Percentiles rank a stretch among this genome's conserved stretches.
phyloP scores from a whole-genome alignment of 805 yeast species.

The Metschnikowia lachancei region DNA sequence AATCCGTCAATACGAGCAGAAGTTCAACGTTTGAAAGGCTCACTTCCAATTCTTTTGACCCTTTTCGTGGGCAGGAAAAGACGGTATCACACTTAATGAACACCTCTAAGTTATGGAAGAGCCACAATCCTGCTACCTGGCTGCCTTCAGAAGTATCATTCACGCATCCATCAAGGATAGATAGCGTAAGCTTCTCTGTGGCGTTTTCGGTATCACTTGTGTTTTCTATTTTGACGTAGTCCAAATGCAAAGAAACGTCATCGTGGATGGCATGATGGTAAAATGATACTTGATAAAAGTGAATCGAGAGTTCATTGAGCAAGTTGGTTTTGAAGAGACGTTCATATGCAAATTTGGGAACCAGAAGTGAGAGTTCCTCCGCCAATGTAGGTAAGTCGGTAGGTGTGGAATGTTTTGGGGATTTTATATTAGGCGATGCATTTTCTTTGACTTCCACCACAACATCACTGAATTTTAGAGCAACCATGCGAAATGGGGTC shows the following conservation, averaged over 20 bases:
- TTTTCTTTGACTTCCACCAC: conserved; percentile 8
- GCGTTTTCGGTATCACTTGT: conserved; percentile 3
- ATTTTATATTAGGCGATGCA: neutral
- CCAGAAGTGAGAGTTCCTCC: neutral
- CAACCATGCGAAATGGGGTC: conserved; percentile 16
- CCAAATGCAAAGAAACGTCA: conserved; percentile 16
- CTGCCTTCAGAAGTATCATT: conserved; percentile 4
- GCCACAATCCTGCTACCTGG: conserved; percentile 4
- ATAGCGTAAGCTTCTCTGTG: conserved; percentile 4
- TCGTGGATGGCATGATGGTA: conserved; percentile 15
- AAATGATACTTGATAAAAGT: conserved; percentile 14
- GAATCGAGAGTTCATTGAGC: conserved; percentile 18
- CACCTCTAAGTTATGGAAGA: conserved; percentile 18
- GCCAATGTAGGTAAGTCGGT: neutral
- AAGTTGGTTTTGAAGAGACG: conserved; percentile 12
- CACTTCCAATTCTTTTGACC: neutral
- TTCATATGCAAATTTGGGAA: conserved; percentile 9
- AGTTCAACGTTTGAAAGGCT: conserved; percentile 12
- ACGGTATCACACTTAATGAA: conserved; percentile 7
- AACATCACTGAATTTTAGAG: conserved; percentile 10
- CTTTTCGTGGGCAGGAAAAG: conserved; percentile 8
- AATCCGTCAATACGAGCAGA: conserved; percentile 7
- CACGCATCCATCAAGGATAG: conserved; percentile 16
- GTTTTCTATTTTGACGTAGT: conserved; percentile 16
- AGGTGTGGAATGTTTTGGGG: neutral